Conservation (phyloP, 352 stramenopile species). For the Stephanocyclus meneghinianus region DNA sequence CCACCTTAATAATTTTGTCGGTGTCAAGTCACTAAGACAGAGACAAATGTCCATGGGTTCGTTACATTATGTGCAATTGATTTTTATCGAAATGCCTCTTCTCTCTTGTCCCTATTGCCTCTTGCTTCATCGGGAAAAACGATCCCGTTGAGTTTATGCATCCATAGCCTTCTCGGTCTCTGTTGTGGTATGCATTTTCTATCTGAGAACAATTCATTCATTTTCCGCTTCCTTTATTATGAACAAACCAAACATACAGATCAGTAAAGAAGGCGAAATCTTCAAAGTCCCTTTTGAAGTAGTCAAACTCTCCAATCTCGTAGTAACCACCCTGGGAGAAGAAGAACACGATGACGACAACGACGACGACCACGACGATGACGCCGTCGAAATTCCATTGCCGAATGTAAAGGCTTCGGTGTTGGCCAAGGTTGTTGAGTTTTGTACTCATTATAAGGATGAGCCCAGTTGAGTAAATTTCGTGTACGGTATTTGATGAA, state of each 20-base stretch:
- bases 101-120: too few relatives aligned
- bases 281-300: slow-evolving; percentile 93
- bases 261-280: slow-evolving; percentile 91
- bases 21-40: too few relatives aligned
- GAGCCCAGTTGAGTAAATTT: slow-evolving; percentile 43
- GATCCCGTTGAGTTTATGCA: too few relatives aligned
- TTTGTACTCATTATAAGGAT: slow-evolving; percentile 89
- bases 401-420: slow-evolving; percentile 95
- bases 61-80: too few relatives aligned
- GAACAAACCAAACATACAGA: slow-evolving; percentile 19
- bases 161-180: too few relatives aligned
- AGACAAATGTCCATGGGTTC: too few relatives aligned
- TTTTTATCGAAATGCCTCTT: too few relatives aligned
- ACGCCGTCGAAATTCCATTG: slow-evolving; percentile 77
- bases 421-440: slow-evolving; percentile 95
- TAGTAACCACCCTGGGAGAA: slow-evolving; percentile 90
- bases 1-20: too few relatives aligned
- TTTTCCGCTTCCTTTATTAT: neutral
- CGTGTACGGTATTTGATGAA: neutral
- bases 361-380: slow-evolving; percentile 82
- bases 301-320: slow-evolving; percentile 93
- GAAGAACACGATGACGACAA: slow-evolving; percentile 91
- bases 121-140: too few relatives aligned
- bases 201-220: neutral
- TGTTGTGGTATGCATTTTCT: too few relatives aligned